These are phyloP conservation scores for Emergomyces pasteurianus DNA, from an alignment of 2,329 filamentous ascomycete species.

Conservation along the genomic window DNA sequence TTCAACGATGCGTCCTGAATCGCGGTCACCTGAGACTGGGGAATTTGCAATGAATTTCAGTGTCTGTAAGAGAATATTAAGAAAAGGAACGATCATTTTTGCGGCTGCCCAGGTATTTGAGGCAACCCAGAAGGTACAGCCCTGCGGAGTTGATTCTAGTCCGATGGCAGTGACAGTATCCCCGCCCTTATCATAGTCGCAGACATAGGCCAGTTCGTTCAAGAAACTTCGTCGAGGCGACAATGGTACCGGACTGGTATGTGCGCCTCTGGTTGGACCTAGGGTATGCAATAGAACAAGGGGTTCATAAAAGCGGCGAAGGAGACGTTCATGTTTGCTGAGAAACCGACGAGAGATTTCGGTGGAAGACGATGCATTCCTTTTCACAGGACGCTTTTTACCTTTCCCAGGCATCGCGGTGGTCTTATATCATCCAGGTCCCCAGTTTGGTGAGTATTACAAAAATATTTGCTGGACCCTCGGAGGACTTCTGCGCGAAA, in stretches of 20 bases:
- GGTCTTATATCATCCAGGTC: not conserved
- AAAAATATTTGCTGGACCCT: not conserved
- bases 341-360: not conserved
- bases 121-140: slow-evolving; percentile 35
- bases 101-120: slow-evolving; percentile 23
- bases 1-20: not conserved
- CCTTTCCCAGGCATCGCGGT: not conserved
- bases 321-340: slow-evolving; percentile 8
- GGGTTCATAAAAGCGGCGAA: slow-evolving; percentile 30
- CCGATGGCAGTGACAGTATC: slow-evolving; percentile 35
- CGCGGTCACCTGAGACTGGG: not conserved
- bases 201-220: slow-evolving; percentile 34
- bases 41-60: slow-evolving; percentile 2
- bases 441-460: not conserved
- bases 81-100: slow-evolving; percentile 22
- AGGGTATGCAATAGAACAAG: slow-evolving; percentile 24
- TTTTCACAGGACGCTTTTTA: not conserved
- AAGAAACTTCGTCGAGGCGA: slow-evolving; percentile 21
- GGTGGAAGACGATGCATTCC: not conserved
- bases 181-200: slow-evolving; percentile 38
- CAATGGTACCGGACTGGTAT: slow-evolving; percentile 3
- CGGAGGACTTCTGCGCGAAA: not conserved
- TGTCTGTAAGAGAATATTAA: slow-evolving; percentile 16
- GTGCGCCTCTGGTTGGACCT: slow-evolving; percentile 22
- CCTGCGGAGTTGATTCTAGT: slow-evolving; percentile 22